Percentiles rank a stretch among this genome's conserved stretches.
Conservation (phyloP, 2,329 filamentous ascomycete genomes). For the Bertia moriformis region DNA sequence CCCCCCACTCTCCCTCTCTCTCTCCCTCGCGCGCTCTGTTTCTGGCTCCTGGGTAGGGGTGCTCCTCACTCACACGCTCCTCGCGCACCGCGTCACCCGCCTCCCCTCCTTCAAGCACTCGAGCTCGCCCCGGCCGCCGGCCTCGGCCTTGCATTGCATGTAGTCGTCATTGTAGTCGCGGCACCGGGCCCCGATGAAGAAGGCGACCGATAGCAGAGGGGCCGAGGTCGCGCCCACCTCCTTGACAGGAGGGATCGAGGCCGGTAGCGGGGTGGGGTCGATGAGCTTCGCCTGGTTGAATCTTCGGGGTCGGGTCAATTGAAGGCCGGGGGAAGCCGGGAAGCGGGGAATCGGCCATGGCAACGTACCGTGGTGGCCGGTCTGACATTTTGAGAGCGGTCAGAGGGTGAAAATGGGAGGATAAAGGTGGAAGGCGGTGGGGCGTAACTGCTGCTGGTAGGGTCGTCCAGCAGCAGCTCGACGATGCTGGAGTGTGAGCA, state of each 20-base stretch:
- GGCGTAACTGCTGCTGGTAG: conserved; percentile 9
- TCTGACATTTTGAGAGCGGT: neutral
- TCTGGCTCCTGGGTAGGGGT: neutral
- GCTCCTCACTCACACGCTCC: conserved; percentile 67
- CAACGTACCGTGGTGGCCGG: neutral
- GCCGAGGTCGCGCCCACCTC: conserved; percentile 90
- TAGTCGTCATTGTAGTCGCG: conserved; percentile 94
- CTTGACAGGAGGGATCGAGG: conserved; percentile 78
- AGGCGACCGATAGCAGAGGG: conserved; percentile 78
- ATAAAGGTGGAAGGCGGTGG: no score
- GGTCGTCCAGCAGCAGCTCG: conserved; percentile 1
- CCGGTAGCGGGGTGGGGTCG: conserved; percentile 90
- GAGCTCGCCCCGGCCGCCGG: conserved; percentile 76
- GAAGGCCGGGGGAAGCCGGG: conserved; percentile 6
- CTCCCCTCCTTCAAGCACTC: conserved; percentile 93
- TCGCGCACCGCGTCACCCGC: conserved; percentile 89
- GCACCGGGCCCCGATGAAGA: conserved; percentile 95
- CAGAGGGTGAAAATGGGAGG: no score
- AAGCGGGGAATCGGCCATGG: neutral
- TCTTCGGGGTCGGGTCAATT: conserved; percentile 30
- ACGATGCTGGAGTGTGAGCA: neutral
- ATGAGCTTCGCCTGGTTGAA: conserved; percentile 89
- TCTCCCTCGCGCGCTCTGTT: neutral
- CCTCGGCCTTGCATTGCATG: conserved; percentile 98
- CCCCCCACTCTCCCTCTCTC: neutral